These are phyloP conservation scores for Thermoascus crustaceus DNA, from an alignment of 2,329 filamentous ascomycete species.

Conservation along the genomic window DNA sequence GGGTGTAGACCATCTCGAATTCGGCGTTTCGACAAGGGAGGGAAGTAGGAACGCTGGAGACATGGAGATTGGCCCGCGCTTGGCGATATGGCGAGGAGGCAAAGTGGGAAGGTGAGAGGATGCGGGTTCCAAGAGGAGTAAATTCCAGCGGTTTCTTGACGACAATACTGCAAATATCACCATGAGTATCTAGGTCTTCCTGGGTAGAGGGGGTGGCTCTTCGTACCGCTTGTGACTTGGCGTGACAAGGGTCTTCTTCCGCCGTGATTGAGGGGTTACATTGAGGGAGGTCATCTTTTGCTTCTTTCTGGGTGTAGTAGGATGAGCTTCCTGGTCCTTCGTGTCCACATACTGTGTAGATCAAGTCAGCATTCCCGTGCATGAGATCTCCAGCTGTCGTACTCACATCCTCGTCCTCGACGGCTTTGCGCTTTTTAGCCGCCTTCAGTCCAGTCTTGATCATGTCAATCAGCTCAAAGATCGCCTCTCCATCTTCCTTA, in stretches of 20 bases:
- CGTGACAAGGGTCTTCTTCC: slow-evolving; percentile 45
- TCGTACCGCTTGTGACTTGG: slow-evolving; percentile 55
- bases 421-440: slow-evolving; percentile 49
- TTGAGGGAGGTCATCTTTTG: slow-evolving; percentile 42
- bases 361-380: slow-evolving; percentile 9
- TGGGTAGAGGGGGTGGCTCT: neutral
- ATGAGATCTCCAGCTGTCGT: neutral
- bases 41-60: slow-evolving; percentile 82
- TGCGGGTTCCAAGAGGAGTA: slow-evolving; percentile 83
- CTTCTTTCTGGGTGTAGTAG: slow-evolving; percentile 50
- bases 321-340: slow-evolving; percentile 25
- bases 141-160: slow-evolving; percentile 89
- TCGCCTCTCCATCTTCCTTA: slow-evolving; percentile 53
- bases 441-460: slow-evolving; percentile 59
- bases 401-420: slow-evolving; percentile 32
- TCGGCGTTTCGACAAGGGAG: slow-evolving; percentile 88
- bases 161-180: slow-evolving; percentile 42
- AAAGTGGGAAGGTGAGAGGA: slow-evolving; percentile 65
- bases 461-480: slow-evolving; percentile 57
- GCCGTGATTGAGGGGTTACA: slow-evolving; percentile 35
- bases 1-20: slow-evolving; percentile 84
- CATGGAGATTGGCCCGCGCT: slow-evolving; percentile 80
- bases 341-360: slow-evolving; percentile 28
- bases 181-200: slow-evolving; percentile 6
- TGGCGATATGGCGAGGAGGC: slow-evolving; percentile 84